Evolutionary conservation across 805 yeast species (phyloP).

Genomic region (Saccharomyces mikatae): DNA sequence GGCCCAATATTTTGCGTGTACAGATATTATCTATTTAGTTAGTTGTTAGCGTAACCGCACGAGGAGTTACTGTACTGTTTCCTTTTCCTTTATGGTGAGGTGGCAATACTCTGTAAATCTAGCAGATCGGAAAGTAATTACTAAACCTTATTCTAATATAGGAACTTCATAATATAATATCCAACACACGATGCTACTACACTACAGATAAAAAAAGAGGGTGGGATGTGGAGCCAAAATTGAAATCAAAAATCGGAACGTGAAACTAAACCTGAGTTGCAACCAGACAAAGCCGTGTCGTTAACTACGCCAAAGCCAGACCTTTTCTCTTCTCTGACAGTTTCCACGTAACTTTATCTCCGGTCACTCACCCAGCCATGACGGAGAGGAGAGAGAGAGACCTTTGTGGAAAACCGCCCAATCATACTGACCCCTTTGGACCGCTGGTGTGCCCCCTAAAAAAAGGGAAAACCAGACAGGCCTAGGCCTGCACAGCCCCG

Average conservation of each 20-base stretch:
- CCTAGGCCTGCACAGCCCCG: background rate
- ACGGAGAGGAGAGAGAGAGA: background rate
- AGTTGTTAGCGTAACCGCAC: background rate
- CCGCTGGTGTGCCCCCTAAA: background rate
- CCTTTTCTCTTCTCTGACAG: background rate
- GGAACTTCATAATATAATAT: background rate
- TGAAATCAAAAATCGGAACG: background rate
- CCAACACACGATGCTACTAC: background rate
- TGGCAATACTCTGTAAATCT: background rate
- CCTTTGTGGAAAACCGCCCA: background rate
- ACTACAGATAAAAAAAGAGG: background rate
- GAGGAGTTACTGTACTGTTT: background rate
- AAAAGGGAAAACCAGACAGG: background rate
- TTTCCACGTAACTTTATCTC: background rate
- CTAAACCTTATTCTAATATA: background rate
- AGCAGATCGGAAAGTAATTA: background rate
- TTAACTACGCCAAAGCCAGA: background rate
- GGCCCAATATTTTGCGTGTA: background rate
- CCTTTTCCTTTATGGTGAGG: background rate
- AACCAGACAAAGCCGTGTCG: background rate
- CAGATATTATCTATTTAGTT: background rate
- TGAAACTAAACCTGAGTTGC: background rate
- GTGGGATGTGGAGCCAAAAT: conserved; percentile 1
- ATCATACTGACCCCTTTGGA: background rate
- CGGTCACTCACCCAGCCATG: background rate